phyloP scores from a whole-genome alignment of 495 filamentous ascomycete species.

The Lasiosphaeris hirsuta region DNA sequence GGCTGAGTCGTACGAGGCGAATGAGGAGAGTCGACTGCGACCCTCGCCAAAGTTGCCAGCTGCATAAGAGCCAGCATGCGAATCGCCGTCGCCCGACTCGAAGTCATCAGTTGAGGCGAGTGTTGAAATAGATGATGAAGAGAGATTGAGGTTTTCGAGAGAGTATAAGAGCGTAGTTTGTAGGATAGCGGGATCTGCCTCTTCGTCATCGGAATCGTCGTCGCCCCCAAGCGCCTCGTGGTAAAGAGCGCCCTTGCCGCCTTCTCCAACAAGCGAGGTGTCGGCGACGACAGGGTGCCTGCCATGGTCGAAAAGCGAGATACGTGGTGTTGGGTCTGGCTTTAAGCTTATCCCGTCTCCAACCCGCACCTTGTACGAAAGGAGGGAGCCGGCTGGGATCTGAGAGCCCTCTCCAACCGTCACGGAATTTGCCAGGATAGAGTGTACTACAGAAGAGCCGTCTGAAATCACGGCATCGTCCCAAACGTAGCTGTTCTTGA shows the following conservation, averaged over 20 bases:
- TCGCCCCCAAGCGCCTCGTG: conserved; percentile 47
- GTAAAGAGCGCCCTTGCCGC: conserved; percentile 51
- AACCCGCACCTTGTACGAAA: conserved; percentile 77
- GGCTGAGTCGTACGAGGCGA: conserved; percentile 49
- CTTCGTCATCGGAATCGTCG: conserved; percentile 53
- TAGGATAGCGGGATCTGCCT: conserved; percentile 36
- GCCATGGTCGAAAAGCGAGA: conserved; percentile 37
- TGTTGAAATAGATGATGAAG: conserved; percentile 73
- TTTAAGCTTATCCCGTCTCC: conserved; percentile 47
- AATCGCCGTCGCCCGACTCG: conserved; percentile 37
- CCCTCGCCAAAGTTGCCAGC: conserved; percentile 19
- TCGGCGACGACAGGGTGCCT: conserved; percentile 49
- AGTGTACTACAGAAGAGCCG: conserved; percentile 61
- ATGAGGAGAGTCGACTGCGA: conserved; percentile 48
- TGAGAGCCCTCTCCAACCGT: conserved; percentile 66
- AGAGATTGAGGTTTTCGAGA: conserved; percentile 63
- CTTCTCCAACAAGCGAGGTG: conserved; percentile 50
- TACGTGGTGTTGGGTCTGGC: conserved; percentile 24
- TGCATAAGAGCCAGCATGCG: conserved; percentile 11
- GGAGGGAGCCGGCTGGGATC: conserved; percentile 66
- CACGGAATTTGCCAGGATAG: conserved; percentile 71
- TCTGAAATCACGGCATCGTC: conserved; percentile 75
- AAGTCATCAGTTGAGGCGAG: conserved; percentile 40
- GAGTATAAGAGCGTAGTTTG: conserved; percentile 62
- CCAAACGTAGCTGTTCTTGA: conserved; percentile 88